These are phyloP conservation scores for Sporormia fimetaria DNA, from an alignment of 495 filamentous ascomycete genomes.

Conservation along the genomic window DNA sequence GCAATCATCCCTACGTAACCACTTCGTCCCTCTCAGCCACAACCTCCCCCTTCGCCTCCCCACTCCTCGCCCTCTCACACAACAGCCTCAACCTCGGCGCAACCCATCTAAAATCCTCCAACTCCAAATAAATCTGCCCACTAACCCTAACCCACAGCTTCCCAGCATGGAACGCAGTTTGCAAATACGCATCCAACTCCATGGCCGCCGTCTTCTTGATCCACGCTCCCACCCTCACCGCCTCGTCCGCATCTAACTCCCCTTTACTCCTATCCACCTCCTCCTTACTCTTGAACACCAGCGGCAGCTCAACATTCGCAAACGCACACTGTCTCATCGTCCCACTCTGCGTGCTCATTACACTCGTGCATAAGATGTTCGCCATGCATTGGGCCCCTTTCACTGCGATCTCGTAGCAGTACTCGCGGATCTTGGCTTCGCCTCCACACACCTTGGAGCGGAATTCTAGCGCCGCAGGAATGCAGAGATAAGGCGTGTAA, in stretches of 20 bases:
- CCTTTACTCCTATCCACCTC: conserved; percentile 12
- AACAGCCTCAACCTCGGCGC: conserved; percentile 48
- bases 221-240: conserved; percentile 41
- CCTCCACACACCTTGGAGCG: conserved; percentile 58
- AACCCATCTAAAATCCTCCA: conserved; percentile 63
- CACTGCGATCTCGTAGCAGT: conserved; percentile 45
- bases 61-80: conserved; percentile 45
- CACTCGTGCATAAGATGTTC: conserved; percentile 48
- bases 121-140: conserved; percentile 66
- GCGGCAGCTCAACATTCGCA: conserved; percentile 59
- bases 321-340: conserved; percentile 41
- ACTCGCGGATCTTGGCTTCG: conserved; percentile 52
- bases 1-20: too few species aligned
- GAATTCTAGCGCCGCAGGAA: conserved; percentile 58
- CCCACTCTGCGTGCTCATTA: conserved; percentile 42
- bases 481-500: conserved; percentile 53
- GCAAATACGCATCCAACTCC: conserved; percentile 60
- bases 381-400: conserved; percentile 49
- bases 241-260: conserved; percentile 20
- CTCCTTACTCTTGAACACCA: conserved; percentile 31
- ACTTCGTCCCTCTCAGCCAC: too few species aligned
- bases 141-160: conserved; percentile 59
- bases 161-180: conserved; percentile 49
- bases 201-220: conserved; percentile 38
- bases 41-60: too few species aligned